These are phyloP conservation scores for Craspedostauros australis DNA, from an alignment of 108 stramenopile genomes.

Conservation along the genomic window DNA sequence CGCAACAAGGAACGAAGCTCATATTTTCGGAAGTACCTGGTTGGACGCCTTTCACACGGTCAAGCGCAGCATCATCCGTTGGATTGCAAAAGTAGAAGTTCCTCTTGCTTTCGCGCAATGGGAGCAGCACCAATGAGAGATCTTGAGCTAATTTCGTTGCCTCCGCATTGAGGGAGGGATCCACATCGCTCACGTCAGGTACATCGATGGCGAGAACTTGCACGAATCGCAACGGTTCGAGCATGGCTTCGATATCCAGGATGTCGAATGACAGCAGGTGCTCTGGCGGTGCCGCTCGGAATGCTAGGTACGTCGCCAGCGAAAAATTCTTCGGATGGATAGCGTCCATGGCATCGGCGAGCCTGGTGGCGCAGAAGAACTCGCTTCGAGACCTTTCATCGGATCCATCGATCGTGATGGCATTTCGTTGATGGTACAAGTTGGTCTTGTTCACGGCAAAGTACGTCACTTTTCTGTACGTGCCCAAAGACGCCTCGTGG, in stretches of 20 bases:
- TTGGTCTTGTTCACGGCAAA: conserved; percentile 63
- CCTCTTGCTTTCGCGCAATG: too few relatives aligned
- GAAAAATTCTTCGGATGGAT: conserved; percentile 49
- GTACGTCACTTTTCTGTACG: conserved; percentile 40
- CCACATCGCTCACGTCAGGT: too few relatives aligned
- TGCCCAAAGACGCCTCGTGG: conserved; percentile 1
- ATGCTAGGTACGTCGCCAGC: conserved; percentile 47
- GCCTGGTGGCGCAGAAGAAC: conserved; percentile 38
- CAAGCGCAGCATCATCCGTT: too few relatives aligned
- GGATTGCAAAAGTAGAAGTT: too few relatives aligned
- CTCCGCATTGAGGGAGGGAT: too few relatives aligned
- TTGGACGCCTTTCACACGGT: too few relatives aligned
- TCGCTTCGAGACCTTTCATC: conserved; percentile 43
- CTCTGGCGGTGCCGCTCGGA: conserved; percentile 14
- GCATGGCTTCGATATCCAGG: conserved; percentile 19
- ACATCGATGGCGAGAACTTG: conserved; percentile 14
- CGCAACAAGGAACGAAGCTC: too few relatives aligned
- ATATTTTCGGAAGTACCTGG: too few relatives aligned
- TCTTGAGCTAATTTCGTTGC: too few relatives aligned
- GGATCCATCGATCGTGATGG: conserved; percentile 36
- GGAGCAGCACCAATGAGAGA: too few relatives aligned
- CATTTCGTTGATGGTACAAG: conserved; percentile 63
- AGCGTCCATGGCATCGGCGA: conserved; percentile 38
- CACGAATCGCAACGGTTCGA: conserved; percentile 16
- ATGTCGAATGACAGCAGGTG: conserved; percentile 6